phyloP scores from a whole-genome alignment of 306 rosid genomes.

The Pueraria montana region DNA sequence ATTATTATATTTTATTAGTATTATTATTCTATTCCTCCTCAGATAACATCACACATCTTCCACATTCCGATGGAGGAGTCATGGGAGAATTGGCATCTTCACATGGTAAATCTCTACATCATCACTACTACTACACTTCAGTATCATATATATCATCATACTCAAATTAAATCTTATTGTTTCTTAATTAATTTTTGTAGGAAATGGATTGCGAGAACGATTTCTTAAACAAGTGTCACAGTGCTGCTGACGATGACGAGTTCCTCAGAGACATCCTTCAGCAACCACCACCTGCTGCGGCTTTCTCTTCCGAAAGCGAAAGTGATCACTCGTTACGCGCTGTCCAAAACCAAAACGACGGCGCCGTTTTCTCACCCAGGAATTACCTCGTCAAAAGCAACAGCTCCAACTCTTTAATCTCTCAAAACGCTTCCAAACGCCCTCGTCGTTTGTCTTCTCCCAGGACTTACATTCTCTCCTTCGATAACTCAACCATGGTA shows the following conservation, averaged over 20 bases:
- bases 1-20: too few relatives aligned
- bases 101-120: slow-evolving; percentile 1
- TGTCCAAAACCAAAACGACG: background rate
- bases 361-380: too few relatives aligned
- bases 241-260: slow-evolving; percentile 11
- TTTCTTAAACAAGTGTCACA: background rate
- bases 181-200: slow-evolving; percentile 24
- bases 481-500: slow-evolving; percentile 42
- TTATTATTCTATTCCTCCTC: too few relatives aligned
- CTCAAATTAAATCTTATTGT: too few relatives aligned
- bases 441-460: slow-evolving; percentile 13
- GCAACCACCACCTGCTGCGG: slow-evolving; percentile 9
- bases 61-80: slow-evolving; percentile 32
- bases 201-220: slow-evolving; percentile 41
- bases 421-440: background rate
- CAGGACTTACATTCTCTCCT: slow-evolving; percentile 47
- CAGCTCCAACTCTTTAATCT: slow-evolving; percentile 16
- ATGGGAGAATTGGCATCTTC: slow-evolving; percentile 43
- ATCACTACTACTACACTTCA: too few relatives aligned
- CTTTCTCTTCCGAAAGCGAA: slow-evolving; percentile 29
- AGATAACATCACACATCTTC: too few relatives aligned
- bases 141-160: too few relatives aligned
- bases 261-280: slow-evolving; percentile 47
- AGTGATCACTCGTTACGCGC: background rate
- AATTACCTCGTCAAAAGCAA: too few relatives aligned